Base-by-base conservation (phyloP, 805 yeast species). In the Saccharomycopsis selenospora region DNA sequence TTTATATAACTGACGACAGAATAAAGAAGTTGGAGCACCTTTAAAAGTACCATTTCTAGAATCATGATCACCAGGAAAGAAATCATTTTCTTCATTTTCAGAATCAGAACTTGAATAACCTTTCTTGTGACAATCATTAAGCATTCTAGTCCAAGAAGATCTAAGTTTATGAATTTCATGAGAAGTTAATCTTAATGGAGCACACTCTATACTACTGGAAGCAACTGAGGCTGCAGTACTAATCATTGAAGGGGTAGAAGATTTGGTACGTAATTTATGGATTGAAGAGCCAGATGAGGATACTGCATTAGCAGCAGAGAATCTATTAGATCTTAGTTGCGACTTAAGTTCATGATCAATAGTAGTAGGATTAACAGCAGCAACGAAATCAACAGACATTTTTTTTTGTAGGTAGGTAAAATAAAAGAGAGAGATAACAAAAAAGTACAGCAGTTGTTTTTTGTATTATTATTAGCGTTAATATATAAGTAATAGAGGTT, bases 1-100 rank as follows among this genome's bases (percentile, higher is more conserved):
- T 51, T 71, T 67, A 62, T 79, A 79, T 55, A 79, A 68, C 57
- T 79, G 84, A 43, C 73, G 65, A 58, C 82, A 79, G 58, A 79
- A 79, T 22, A 77, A 59, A 10, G 76, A 71, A 44, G 67, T 66
- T 46, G 61, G 62, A 60, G 57, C 75, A 56, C 58, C 67, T 10
- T 33, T 33, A 10, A 33, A 33, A 17, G 17, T 20, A 33, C 38
- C 38, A 77, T 46, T 70, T 14, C 38, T 17, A 14, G 10, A 6
- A 14, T 33, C 38, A n/a, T n/a, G n/a, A n/a, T n/a, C n/a, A n/a
- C n/a, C n/a, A n/a, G n/a, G n/a, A n/a, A n/a, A n/a, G n/a, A n/a
- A n/a, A 7, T 33, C 38, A 14, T 14, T 14, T 7, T 20, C 38
- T 33, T 33, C 38, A 20, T 33, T 33, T 33, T 33, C 38, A 33